phyloP scores from a whole-genome alignment of 352 stramenopile species.

The Phytophthora foliorum region DNA sequence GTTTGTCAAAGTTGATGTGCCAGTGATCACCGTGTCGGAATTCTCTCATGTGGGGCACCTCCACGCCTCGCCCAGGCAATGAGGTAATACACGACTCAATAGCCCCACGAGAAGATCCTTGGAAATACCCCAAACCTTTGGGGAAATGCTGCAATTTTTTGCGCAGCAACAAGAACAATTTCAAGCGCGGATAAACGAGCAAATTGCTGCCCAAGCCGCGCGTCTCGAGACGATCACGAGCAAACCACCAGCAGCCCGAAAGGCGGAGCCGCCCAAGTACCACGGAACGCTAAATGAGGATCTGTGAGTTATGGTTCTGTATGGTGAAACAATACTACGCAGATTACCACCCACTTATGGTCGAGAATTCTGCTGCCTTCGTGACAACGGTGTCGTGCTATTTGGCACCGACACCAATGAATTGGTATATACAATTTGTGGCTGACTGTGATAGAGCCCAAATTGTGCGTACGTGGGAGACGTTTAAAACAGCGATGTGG shows the following conservation, averaged over 20 bases:
- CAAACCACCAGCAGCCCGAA: background rate
- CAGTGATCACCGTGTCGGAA: too few species aligned
- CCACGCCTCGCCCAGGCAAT: too few species aligned
- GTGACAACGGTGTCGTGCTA: constrained; percentile 10
- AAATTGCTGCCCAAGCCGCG: background rate
- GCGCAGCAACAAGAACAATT: background rate
- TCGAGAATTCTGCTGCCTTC: background rate
- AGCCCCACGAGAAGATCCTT: too few species aligned
- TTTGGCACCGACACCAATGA: constrained; percentile 9
- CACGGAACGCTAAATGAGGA: background rate
- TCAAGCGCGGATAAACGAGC: background rate
- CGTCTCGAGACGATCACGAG: background rate
- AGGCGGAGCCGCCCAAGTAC: background rate
- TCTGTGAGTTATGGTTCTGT: constrained; percentile 4
- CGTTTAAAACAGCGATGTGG: background rate
- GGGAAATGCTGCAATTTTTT: too few species aligned
- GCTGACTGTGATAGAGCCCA: background rate
- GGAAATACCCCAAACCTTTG: too few species aligned
- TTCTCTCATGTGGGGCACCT: too few species aligned
- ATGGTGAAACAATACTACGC: constrained; percentile 11
- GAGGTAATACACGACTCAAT: too few species aligned
- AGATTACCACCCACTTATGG: background rate
- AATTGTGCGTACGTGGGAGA: background rate
- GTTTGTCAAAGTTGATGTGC: too few species aligned
- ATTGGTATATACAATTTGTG: constrained; percentile 10